These are phyloP conservation scores for Mucor circinelloides DNA, from an alignment of 371 early-diverging fungal genomes.

Conservation along the genomic window DNA sequence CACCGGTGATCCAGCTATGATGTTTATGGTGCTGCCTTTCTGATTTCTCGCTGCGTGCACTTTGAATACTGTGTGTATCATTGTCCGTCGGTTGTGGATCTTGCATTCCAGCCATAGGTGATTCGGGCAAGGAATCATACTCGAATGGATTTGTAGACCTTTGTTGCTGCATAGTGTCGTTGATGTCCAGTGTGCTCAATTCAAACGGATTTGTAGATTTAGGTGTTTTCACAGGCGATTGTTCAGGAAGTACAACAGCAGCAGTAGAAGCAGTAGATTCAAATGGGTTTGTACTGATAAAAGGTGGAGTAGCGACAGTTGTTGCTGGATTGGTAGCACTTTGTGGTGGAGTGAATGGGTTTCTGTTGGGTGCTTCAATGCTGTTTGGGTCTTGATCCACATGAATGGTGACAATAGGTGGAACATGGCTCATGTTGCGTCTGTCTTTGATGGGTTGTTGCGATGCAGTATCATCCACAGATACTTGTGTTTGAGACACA, in stretches of 20 bases:
- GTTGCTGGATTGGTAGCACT: background rate
- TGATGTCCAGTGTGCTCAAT: background rate
- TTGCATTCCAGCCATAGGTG: background rate
- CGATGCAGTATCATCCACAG: background rate
- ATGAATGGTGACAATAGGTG: slow-evolving; percentile 3
- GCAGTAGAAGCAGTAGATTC: background rate
- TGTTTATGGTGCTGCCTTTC: background rate
- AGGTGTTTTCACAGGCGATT: background rate
- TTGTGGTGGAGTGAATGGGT: background rate
- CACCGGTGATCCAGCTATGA: background rate
- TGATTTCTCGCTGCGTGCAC: background rate
- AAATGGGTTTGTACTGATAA: slow-evolving; percentile 8
- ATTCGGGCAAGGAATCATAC: background rate
- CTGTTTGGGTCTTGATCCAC: background rate
- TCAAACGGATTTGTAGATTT: slow-evolving; percentile 5
- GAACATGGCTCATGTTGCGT: slow-evolving; percentile 11
- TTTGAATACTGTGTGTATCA: background rate
- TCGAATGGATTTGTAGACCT: background rate
- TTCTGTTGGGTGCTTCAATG: background rate
- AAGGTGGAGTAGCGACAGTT: background rate
- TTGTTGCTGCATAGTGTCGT: background rate
- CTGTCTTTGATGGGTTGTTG: slow-evolving; percentile 1
- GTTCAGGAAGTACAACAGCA: background rate
- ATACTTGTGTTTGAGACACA: background rate
- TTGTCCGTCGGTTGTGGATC: background rate